Evolutionary conservation across 352 stramenopile genomes (phyloP).

Genomic region (Phytophthora foliorum): DNA sequence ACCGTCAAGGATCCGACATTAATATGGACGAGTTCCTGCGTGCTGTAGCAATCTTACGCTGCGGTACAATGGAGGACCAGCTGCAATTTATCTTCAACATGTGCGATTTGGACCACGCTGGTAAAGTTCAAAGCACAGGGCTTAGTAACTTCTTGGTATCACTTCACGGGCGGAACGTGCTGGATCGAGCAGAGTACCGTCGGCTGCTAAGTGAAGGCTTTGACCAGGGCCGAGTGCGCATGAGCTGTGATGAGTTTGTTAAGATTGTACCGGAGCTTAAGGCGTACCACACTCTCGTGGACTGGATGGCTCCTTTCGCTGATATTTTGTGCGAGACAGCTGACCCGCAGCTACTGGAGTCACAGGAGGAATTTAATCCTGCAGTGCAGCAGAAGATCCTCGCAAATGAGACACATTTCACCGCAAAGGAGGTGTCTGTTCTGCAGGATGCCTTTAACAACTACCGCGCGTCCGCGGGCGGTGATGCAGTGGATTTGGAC

Average conservation of each 20-base stretch:
- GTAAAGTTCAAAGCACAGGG: slow-evolving; percentile 88
- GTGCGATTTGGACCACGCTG: slow-evolving; percentile 88
- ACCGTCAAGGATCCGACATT: slow-evolving; percentile 86
- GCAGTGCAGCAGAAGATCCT: slow-evolving; percentile 91
- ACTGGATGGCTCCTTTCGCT: slow-evolving; percentile 89
- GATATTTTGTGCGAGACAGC: slow-evolving; percentile 89
- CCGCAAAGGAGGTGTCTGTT: slow-evolving; percentile 78
- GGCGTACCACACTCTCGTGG: slow-evolving; percentile 65
- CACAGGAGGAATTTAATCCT: slow-evolving; percentile 91
- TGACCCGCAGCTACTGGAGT: slow-evolving; percentile 81
- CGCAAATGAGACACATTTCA: slow-evolving; percentile 85
- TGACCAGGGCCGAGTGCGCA: slow-evolving; percentile 80
- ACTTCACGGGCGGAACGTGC: slow-evolving; percentile 77
- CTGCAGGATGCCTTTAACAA: slow-evolving; percentile 89
- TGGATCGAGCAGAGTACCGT: slow-evolving; percentile 81
- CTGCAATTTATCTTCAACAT: slow-evolving; percentile 89
- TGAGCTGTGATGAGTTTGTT: slow-evolving; percentile 81
- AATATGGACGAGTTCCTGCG: slow-evolving; percentile 92
- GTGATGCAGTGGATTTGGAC: slow-evolving; percentile 81
- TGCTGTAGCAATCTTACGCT: slow-evolving; percentile 78
- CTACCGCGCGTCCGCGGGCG: slow-evolving; percentile 75
- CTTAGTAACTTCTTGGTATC: slow-evolving; percentile 90
- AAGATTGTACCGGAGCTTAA: slow-evolving; percentile 66
- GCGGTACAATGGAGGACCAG: slow-evolving; percentile 79
- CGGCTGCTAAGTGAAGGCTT: slow-evolving; percentile 83